Evolutionary conservation across 495 filamentous ascomycete species (phyloP).

Genomic region (Margaritispora aquatica): DNA sequence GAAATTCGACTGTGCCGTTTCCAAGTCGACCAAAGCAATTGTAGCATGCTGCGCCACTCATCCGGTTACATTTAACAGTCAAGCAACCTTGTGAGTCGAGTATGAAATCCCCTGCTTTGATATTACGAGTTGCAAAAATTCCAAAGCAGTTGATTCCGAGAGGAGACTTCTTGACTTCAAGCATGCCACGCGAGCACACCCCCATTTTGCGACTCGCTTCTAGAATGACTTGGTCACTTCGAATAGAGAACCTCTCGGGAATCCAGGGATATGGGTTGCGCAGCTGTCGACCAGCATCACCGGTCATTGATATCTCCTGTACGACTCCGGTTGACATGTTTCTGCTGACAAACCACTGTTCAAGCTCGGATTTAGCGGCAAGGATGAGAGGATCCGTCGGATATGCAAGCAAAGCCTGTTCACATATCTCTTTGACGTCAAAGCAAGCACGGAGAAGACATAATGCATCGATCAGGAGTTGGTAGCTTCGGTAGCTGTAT

Average conservation of each 20-base stretch:
- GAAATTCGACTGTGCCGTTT: not conserved
- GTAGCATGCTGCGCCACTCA: not conserved
- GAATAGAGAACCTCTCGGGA: not conserved
- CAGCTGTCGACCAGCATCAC: not conserved
- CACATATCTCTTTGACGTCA: not conserved
- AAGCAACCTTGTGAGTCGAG: not conserved
- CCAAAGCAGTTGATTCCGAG: not conserved
- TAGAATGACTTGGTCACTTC: not conserved
- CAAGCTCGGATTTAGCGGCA: not conserved
- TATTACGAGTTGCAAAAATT: not conserved
- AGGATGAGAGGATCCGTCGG: not conserved
- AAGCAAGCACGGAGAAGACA: not conserved
- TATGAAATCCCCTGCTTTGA: not conserved
- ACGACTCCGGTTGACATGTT: too few relatives aligned
- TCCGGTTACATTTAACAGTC: not conserved
- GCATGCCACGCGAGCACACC: not conserved
- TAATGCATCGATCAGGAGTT: not conserved
- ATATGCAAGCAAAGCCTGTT: not conserved
- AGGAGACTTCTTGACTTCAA: not conserved
- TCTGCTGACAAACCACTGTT: not conserved
- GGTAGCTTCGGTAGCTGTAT: not conserved
- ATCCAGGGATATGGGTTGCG: not conserved
- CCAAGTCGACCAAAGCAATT: not conserved
- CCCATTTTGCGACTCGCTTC: not conserved
- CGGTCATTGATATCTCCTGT: too few relatives aligned